Base-by-base conservation (phyloP, 2,329 filamentous ascomycete species). In the Penicillium sp. region DNA sequence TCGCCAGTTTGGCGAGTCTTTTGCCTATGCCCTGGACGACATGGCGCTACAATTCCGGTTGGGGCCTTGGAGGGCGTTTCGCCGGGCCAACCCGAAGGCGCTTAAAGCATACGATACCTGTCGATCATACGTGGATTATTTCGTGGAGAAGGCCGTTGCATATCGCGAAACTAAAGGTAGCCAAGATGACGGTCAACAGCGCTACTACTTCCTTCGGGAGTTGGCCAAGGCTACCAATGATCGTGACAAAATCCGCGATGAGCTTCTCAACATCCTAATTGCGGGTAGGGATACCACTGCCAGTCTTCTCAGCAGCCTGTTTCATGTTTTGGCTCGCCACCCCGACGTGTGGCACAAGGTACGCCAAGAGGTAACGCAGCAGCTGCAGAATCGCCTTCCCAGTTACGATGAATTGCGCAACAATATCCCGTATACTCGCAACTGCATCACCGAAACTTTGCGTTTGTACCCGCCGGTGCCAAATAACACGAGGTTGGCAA, bases 271-370 rank as follows among this genome's bases (percentile, higher is more conserved):
- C 55, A 72, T 81, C 28, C 66, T 81, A 1, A 63, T 79, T 0
- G 79, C 79, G 4, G 78, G 77, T n/a, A 71, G 77, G 10, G 79
- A 81, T 57, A 81, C 79, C 0, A 81, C 79, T 2, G 78, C 73
- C 13, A 66, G 65, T 5, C 53, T 73, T 3, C 53, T 76, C 4
- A 65, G 73, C 13, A 74, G 69, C 16, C 64, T 76, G 4, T 77
- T 81, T 42, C 76, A 74, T 44, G 71, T 75, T 56, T 64, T 79
- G 10, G 77, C 75, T 46, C 69, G 67, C 44, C 60, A 73, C 16
- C 72, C 70, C 10, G 50, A 59, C 0, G 57, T 72, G 14, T 74
- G 70, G 62, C 46, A 63, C 2, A 72, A 70, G 46, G 54, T 78
- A 25, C 69, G 69, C 13, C 51, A 57, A 18, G 66, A 66, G 36